Evolutionary conservation across 768 basidiomycete genomes (phyloP).

Genomic region (Mycena metata): DNA sequence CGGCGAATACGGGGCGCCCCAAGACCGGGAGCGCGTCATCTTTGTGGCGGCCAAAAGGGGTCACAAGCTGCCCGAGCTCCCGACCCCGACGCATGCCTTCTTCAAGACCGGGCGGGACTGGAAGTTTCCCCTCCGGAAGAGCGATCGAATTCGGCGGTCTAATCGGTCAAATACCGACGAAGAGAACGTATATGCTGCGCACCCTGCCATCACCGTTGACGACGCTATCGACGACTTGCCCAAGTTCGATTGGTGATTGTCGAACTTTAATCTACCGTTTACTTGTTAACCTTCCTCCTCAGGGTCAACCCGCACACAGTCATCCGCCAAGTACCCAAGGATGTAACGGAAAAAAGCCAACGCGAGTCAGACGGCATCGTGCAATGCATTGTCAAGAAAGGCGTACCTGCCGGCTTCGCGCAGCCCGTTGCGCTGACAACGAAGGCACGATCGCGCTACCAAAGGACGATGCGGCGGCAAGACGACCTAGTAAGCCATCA

Average conservation of each 20-base stretch:
- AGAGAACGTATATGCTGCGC: slow-evolving; percentile 52
- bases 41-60: slow-evolving; percentile 60
- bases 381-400: slow-evolving; percentile 16
- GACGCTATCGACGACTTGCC: slow-evolving; percentile 65
- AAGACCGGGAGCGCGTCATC: slow-evolving; percentile 61
- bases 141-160: slow-evolving; percentile 47
- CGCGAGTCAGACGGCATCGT: slow-evolving; percentile 7
- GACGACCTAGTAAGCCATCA: slow-evolving; percentile 16
- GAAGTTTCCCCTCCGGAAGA: slow-evolving; percentile 47
- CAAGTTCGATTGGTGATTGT: slow-evolving; percentile 26
- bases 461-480: slow-evolving; percentile 20
- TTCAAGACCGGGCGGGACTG: slow-evolving; percentile 39
- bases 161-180: slow-evolving; percentile 44
- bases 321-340: neutral
- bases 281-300: neutral
- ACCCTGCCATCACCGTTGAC: slow-evolving; percentile 58
- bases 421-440: slow-evolving; percentile 43
- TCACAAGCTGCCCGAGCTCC: slow-evolving; percentile 59
- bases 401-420: slow-evolving; percentile 18
- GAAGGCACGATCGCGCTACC: slow-evolving; percentile 59
- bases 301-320: slow-evolving; percentile 14
- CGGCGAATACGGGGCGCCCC: slow-evolving; percentile 63
- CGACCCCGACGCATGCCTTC: slow-evolving; percentile 59
- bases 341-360: neutral
- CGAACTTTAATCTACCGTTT: neutral